Percentiles rank a stretch among this genome's conserved stretches.
phyloP scores from a whole-genome alignment of 2,329 filamentous ascomycete genomes.

The Ophiostoma sp. region DNA sequence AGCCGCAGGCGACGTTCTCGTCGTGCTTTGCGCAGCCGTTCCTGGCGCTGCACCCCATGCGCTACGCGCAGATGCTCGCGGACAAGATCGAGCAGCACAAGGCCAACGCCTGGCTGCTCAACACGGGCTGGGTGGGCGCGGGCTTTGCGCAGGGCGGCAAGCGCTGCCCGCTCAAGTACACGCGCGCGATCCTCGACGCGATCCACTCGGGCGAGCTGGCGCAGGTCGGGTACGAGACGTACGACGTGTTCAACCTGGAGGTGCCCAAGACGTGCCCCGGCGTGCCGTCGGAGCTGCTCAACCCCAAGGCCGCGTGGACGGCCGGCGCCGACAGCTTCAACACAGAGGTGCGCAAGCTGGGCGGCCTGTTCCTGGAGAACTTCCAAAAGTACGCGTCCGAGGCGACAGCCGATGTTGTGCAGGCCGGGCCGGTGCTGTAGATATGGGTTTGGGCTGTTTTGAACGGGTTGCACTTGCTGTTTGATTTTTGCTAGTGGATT shows the following conservation, averaged over 20 bases:
- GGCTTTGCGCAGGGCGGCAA: constrained; percentile 87
- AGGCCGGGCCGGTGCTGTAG: constrained; percentile 50
- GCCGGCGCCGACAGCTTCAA: constrained; percentile 75
- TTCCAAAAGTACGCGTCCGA: constrained; percentile 91
- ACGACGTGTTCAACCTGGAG: constrained; percentile 92
- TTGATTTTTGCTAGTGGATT: not conserved
- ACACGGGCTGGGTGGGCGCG: constrained; percentile 96
- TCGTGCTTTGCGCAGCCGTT: constrained; percentile 99
- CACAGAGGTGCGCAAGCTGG: constrained; percentile 85
- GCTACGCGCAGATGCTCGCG: constrained; percentile 96
- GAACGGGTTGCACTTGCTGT: not conserved
- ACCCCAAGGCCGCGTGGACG: constrained; percentile 91
- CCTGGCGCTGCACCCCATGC: constrained; percentile 97
- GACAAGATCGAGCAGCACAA: constrained; percentile 96
- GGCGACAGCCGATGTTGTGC: constrained; percentile 73
- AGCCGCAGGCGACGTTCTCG: constrained; percentile 97
- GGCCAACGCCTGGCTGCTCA: constrained; percentile 95
- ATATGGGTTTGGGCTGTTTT: no score
- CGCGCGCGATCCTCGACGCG: constrained; percentile 92
- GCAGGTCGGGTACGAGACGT: constrained; percentile 87
- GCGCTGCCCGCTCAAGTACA: constrained; percentile 98
- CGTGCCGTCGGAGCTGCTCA: constrained; percentile 87
- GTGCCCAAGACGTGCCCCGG: constrained; percentile 89
- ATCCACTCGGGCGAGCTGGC: constrained; percentile 97
- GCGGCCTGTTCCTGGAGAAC: constrained; percentile 86